Conservation (phyloP, 768 basidiomycete genomes). For the Suillus fuscotomentosus region DNA sequence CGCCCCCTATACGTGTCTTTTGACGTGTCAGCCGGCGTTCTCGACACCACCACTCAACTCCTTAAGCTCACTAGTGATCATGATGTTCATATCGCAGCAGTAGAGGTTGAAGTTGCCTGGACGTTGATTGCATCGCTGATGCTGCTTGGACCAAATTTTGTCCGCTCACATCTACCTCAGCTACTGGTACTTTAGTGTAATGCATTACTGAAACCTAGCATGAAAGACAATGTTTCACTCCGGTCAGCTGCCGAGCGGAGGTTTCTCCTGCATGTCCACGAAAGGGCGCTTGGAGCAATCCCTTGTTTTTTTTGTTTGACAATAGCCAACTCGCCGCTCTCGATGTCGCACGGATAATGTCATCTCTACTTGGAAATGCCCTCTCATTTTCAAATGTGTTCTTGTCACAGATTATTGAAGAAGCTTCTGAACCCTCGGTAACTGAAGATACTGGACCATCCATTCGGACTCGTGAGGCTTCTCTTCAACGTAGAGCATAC, state of each 20-base stretch:
- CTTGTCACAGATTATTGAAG: conserved; percentile 66
- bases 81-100: conserved; percentile 73
- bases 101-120: conserved; percentile 95
- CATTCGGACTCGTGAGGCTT: conserved; percentile 76
- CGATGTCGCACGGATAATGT: conserved; percentile 87
- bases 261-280: conserved; percentile 88
- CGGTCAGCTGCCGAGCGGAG: conserved; percentile 80
- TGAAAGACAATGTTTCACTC: conserved; percentile 71
- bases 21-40: conserved; percentile 86
- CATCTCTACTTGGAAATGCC: conserved; percentile 84
- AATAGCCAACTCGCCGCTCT: conserved; percentile 82
- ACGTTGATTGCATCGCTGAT: conserved; percentile 86
- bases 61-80: conserved; percentile 92
- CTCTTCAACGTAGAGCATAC: conserved; percentile 81
- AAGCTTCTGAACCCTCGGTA: conserved; percentile 46
- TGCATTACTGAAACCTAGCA: conserved; percentile 91
- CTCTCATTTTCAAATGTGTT: conserved; percentile 87
- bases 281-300: conserved; percentile 87
- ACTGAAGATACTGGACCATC: conserved; percentile 42
- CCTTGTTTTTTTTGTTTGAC: conserved; percentile 77
- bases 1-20: conserved; percentile 93
- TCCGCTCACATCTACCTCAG: conserved; percentile 90
- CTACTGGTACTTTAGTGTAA: conserved; percentile 96
- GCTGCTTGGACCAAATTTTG: conserved; percentile 91
- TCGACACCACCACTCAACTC: conserved; percentile 87